Percentiles rank a stretch among this genome's conserved stretches.
These are phyloP conservation scores for Prunus dulcis DNA, from an alignment of 306 rosid genomes.

Conservation along the genomic window DNA sequence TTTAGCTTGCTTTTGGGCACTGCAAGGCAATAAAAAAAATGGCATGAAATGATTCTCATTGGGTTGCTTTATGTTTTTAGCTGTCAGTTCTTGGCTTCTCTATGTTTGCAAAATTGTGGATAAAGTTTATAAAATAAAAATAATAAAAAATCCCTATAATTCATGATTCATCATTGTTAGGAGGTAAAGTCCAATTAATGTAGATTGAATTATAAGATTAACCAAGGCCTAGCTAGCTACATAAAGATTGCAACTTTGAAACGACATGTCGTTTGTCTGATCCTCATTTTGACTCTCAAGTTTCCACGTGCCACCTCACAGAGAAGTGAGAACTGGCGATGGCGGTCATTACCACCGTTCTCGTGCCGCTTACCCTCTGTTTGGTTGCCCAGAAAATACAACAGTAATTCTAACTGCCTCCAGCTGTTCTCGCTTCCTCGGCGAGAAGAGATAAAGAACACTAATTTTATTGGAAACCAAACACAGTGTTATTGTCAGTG, in stretches of 20 bases:
- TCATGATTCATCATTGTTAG: too few relatives aligned
- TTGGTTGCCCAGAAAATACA: not conserved
- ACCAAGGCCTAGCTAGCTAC: too few relatives aligned
- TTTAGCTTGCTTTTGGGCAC: slow-evolving; percentile 36
- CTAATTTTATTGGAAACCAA: not conserved
- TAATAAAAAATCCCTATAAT: too few relatives aligned
- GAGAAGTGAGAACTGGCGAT: not conserved
- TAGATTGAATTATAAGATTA: too few relatives aligned
- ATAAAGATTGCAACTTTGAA: too few relatives aligned
- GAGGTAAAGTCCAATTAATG: too few relatives aligned
- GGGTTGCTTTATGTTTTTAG: slow-evolving; percentile 26
- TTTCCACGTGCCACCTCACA: not conserved
- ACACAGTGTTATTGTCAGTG: not conserved
- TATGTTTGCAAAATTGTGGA: not conserved
- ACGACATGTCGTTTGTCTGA: not conserved
- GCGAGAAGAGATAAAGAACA: not conserved
- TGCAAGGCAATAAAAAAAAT: slow-evolving; percentile 1
- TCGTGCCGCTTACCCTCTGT: not conserved
- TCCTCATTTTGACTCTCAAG: not conserved
- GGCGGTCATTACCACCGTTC: not conserved
- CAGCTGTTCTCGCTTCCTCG: not conserved
- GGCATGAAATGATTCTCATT: slow-evolving; percentile 9
- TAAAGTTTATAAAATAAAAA: too few relatives aligned
- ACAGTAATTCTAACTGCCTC: not conserved
- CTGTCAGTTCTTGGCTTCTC: slow-evolving; percentile 10